Percentiles rank a stretch among this genome's conserved stretches.
These are phyloP conservation scores for Solanum clarkiae DNA, from an alignment of 257 asterid genomes.

Conservation along the genomic window DNA sequence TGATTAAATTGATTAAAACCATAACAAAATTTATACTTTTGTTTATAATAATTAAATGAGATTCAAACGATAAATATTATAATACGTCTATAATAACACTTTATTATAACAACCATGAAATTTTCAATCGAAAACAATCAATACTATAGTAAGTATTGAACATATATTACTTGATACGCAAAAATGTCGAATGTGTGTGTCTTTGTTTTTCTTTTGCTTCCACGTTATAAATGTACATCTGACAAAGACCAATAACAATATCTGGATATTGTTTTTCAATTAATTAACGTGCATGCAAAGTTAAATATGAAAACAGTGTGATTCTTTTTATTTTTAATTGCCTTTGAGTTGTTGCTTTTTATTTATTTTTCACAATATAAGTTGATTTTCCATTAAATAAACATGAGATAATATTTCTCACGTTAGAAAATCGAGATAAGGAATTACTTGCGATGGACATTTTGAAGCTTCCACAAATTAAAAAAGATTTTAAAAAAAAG, in stretches of 20 bases:
- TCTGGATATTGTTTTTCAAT: background rate
- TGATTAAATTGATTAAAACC: too few species aligned
- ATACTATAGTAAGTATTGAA: background rate
- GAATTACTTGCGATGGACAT: background rate
- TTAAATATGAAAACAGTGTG: background rate
- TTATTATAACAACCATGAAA: background rate
- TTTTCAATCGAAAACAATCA: background rate
- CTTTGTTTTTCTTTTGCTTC: background rate
- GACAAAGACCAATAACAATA: background rate
- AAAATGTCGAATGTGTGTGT: background rate
- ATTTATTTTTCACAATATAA: background rate
- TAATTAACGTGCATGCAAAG: background rate
- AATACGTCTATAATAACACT: background rate
- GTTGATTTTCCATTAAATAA: background rate
- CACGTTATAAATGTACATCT: background rate
- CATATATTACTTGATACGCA: background rate
- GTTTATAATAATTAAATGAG: too few species aligned
- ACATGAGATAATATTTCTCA: background rate
- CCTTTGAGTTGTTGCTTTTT: background rate
- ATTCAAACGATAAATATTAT: too few species aligned
- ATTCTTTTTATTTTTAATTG: background rate
- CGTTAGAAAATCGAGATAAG: background rate
- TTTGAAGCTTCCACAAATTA: background rate
- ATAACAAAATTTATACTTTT: too few species aligned
- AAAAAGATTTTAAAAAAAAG: background rate